Evolutionary conservation across 106 monocot species (phyloP).

Genomic region (Dioscorea zingiberensis): DNA sequence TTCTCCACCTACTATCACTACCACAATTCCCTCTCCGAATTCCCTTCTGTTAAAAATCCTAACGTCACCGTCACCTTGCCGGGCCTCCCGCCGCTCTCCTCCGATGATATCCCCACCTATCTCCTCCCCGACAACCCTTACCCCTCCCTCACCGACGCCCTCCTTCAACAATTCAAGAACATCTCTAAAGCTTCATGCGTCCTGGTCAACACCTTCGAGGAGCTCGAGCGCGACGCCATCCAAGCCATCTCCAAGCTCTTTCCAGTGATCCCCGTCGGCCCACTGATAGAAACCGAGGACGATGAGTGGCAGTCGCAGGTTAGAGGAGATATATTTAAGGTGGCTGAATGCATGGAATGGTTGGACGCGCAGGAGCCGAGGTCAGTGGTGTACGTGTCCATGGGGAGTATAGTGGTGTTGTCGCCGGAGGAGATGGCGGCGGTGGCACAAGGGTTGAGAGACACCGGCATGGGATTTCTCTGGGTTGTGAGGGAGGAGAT

Average conservation of each 20-base stretch:
- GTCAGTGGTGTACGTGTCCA: slow-evolving; percentile 7
- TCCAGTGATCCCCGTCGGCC: slow-evolving; percentile 48
- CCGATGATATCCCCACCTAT: slow-evolving; percentile 59
- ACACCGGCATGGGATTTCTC: slow-evolving; percentile 43
- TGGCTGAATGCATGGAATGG: slow-evolving; percentile 45
- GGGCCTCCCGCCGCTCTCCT: no score
- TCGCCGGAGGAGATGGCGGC: slow-evolving; percentile 42
- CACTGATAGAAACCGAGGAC: slow-evolving; percentile 10
- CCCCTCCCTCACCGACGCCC: slow-evolving; percentile 14
- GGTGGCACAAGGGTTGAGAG: slow-evolving; percentile 42
- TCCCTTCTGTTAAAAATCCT: slow-evolving; percentile 20
- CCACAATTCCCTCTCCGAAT: slow-evolving; percentile 51
- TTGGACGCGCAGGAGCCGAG: slow-evolving; percentile 30
- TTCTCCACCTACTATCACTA: slow-evolving; percentile 80
- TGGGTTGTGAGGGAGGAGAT: slow-evolving; percentile 59
- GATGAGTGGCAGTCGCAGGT: background rate
- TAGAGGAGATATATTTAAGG: slow-evolving; percentile 13
- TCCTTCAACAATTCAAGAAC: slow-evolving; percentile 20
- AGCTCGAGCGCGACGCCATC: no score
- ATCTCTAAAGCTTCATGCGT: slow-evolving; percentile 17
- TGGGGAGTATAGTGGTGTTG: slow-evolving; percentile 59
- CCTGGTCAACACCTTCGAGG: slow-evolving; percentile 16
- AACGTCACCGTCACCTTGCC: no score
- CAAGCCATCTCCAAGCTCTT: slow-evolving; percentile 10
- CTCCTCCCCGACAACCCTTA: slow-evolving; percentile 43